A percentile compares a stretch with the other conserved stretches of the same genome.
Conservation (phyloP, 768 basidiomycete species). For the Pisolithus orientalis region DNA sequence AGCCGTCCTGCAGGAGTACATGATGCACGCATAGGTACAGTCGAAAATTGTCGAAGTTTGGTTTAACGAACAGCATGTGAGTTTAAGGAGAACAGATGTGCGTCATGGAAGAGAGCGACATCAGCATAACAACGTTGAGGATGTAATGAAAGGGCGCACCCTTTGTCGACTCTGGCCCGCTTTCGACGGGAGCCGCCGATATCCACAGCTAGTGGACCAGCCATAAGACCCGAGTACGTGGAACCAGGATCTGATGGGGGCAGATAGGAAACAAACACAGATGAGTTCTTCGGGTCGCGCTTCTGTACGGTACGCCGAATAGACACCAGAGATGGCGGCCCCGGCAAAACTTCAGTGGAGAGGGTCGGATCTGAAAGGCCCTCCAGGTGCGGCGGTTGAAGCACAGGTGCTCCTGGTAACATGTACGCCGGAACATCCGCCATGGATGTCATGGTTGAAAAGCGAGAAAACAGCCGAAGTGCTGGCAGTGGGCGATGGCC, state of each 20-base stretch:
- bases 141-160: conserved; percentile 42
- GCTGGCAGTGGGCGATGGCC: conserved; percentile 8
- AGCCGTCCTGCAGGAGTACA: conserved; percentile 37
- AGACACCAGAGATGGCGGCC: conserved; percentile 71
- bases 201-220: conserved; percentile 54
- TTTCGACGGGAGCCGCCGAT: conserved; percentile 64
- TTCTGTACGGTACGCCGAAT: conserved; percentile 65
- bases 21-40: conserved; percentile 8
- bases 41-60: conserved; percentile 24
- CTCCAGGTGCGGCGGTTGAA: conserved; percentile 77
- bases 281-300: conserved; percentile 76
- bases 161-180: conserved; percentile 67
- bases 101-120: conserved; percentile 3
- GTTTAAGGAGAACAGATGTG: not conserved
- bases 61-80: conserved; percentile 10
- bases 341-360: conserved; percentile 87
- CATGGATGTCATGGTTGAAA: conserved; percentile 60
- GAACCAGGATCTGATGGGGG: conserved; percentile 82
- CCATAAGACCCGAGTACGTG: conserved; percentile 75
- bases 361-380: conserved; percentile 62
- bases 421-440: conserved; percentile 64
- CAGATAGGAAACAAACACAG: conserved; percentile 68
- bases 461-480: conserved; percentile 18
- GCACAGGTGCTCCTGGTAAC: conserved; percentile 64
- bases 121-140: conserved; percentile 10